phyloP scores from a whole-genome alignment of 2,329 filamentous ascomycete species.

The Colletotrichum orchidophilum region DNA sequence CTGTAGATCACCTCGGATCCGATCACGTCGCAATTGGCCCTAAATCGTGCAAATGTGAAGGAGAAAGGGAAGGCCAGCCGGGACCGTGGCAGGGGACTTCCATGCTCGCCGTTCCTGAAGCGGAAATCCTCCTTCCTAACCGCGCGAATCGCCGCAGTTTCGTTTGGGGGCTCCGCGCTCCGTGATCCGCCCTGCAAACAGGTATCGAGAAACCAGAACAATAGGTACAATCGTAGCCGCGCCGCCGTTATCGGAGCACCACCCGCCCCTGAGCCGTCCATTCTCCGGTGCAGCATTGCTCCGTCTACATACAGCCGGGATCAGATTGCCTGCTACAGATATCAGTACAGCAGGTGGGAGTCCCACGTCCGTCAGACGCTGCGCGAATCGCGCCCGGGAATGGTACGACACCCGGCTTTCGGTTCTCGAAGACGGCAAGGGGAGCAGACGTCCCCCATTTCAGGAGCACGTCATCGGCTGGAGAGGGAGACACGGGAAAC shows the following conservation, averaged over 20 bases:
- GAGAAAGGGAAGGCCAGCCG: neutral
- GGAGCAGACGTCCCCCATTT: neutral
- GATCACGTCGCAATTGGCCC: neutral
- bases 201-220: too few species aligned
- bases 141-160: neutral
- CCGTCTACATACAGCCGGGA: neutral
- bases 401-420: neutral
- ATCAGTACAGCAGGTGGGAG: neutral
- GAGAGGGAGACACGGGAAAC: neutral
- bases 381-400: neutral
- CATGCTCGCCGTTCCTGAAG: neutral
- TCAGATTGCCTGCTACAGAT: neutral
- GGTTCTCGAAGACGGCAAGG: neutral
- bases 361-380: neutral
- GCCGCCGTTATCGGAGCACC: slow-evolving; percentile 9
- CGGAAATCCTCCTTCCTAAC: neutral
- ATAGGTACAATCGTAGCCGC: neutral
- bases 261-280: neutral
- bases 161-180: neutral
- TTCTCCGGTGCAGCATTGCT: neutral
- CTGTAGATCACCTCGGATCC: neutral
- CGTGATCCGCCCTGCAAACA: neutral
- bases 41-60: neutral
- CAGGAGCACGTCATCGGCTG: neutral
- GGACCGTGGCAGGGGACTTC: neutral